Evolutionary conservation across 1,284 basidiomycete species (phyloP).

Genomic region (Malassezia vespertilionis): DNA sequence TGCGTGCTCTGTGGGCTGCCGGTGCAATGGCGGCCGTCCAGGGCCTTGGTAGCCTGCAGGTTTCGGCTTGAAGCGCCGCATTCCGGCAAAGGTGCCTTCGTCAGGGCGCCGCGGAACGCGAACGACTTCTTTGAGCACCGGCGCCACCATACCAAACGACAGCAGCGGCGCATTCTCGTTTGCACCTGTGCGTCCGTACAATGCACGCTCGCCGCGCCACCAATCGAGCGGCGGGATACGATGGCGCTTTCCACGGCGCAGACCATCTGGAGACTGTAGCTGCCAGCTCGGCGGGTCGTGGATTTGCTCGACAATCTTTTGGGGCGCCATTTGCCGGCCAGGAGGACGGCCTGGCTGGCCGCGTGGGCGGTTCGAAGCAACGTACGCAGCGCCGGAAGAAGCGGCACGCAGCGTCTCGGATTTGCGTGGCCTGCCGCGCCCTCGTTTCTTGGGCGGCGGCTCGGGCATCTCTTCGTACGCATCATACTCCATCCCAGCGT

Average conservation of each 20-base stretch:
- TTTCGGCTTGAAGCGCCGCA: constrained; percentile 14
- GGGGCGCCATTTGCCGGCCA: constrained; percentile 14
- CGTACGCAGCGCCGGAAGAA: too few relatives aligned
- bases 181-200: constrained; percentile 53
- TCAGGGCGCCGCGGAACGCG: constrained; percentile 62
- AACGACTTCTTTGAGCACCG: constrained; percentile 63
- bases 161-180: constrained; percentile 28
- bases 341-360: constrained; percentile 13
- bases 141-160: constrained; percentile 51
- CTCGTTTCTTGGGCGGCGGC: constrained; percentile 16
- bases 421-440: constrained; percentile 15
- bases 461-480: background rate
- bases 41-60: constrained; percentile 18
- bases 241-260: constrained; percentile 63
- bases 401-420: constrained; percentile 10
- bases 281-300: constrained; percentile 16
- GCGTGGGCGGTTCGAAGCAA: constrained; percentile 6
- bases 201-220: constrained; percentile 84
- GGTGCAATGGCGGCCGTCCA: too few relatives aligned
- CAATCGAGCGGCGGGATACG: constrained; percentile 70
- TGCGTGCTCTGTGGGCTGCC: constrained; percentile 35
- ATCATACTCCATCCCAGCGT: too few relatives aligned
- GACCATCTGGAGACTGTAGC: constrained; percentile 51
- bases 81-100: constrained; percentile 43
- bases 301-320: constrained; percentile 15